A percentile compares a stretch with the other conserved stretches of the same genome.
Evolutionary conservation across 257 asterid genomes (phyloP).

Genomic region (Phtheirospermum japonicum): DNA sequence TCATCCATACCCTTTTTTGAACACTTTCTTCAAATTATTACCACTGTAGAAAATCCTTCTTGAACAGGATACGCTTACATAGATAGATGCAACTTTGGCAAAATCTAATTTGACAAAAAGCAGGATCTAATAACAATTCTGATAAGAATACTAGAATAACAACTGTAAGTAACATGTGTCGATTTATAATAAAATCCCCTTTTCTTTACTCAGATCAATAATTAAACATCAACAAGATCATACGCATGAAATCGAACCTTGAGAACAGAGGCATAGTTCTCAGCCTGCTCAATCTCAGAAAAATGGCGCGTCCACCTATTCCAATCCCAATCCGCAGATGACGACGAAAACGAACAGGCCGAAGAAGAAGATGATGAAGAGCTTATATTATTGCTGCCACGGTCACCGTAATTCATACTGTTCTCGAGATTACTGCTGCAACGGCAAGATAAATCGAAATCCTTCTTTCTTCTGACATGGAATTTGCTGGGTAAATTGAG

Average conservation of each 20-base stretch:
- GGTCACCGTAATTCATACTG: slow-evolving; percentile 24
- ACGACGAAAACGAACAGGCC: slow-evolving; percentile 34
- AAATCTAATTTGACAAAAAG: neutral
- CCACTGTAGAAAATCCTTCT: too few relatives aligned
- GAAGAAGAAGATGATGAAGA: slow-evolving; percentile 37
- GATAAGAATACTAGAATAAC: too few relatives aligned
- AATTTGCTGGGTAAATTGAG: slow-evolving; percentile 35
- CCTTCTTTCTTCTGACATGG: slow-evolving; percentile 35
- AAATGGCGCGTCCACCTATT: slow-evolving; percentile 82
- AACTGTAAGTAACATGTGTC: neutral
- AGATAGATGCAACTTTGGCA: neutral
- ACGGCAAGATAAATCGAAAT: slow-evolving; percentile 45
- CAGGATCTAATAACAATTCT: too few relatives aligned
- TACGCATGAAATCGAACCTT: slow-evolving; percentile 46
- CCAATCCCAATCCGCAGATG: slow-evolving; percentile 82
- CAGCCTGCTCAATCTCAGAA: slow-evolving; percentile 85
- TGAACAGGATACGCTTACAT: too few relatives aligned
- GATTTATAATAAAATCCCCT: neutral
- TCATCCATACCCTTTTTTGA: too few relatives aligned
- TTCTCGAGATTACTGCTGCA: slow-evolving; percentile 36
- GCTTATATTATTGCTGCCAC: slow-evolving; percentile 25
- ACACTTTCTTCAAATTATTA: too few relatives aligned
- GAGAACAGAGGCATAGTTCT: slow-evolving; percentile 69
- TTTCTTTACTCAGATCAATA: too few relatives aligned
- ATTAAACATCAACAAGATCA: neutral